Base-by-base conservation (phyloP, 345 rosid species). In the Tarenaya hassleriana region DNA sequence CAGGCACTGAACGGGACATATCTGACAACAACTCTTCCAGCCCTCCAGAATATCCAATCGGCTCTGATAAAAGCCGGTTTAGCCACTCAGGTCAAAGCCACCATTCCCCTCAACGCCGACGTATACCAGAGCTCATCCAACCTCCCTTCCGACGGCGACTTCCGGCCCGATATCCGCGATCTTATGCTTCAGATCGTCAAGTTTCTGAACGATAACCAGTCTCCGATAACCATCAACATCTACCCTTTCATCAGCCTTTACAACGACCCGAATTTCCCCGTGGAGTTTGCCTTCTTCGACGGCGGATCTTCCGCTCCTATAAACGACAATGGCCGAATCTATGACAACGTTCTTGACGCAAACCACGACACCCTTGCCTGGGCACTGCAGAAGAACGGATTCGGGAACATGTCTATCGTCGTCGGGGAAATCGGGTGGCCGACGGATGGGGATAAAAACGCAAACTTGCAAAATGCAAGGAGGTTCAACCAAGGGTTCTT, bases 361-460 rank as follows among this genome's bases (percentile, higher is more conserved):
- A 86, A 91, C 64, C 86, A 86, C 10, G 95, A 91, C 60, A 86
- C 96, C 10, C 76, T 87, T 58, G 85, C 80, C 37, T 80, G 92
- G 1, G 62, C 98, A 7, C 64, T 91, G 4, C 78, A 62, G 63
- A 78, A 67, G 0, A 66, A 45, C 1, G 96, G 96, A 1, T 74
- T 67, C 16, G 92, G 82, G 14, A 70, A 78, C 50, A 55, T 86
- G 79, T 27, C 75, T 0, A 62, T 84, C 43, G 50, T 90, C 0
- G 88, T 90, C 0, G 97, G 95, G 19, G 95, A 86, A 68, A 90
- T 82, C 3, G 94, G 97, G 27, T 90, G 95, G 97, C 97, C 91
- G 0, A 90, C 97, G 0, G 97, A 90, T 27, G 98, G 94, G 1
- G 98, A 90, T 78, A 77, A 73, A 76, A 82, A 84, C 52, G 96